Conservation (phyloP, 2,329 filamentous ascomycete genomes). For the Zelopaecilomyces penicillatus region DNA sequence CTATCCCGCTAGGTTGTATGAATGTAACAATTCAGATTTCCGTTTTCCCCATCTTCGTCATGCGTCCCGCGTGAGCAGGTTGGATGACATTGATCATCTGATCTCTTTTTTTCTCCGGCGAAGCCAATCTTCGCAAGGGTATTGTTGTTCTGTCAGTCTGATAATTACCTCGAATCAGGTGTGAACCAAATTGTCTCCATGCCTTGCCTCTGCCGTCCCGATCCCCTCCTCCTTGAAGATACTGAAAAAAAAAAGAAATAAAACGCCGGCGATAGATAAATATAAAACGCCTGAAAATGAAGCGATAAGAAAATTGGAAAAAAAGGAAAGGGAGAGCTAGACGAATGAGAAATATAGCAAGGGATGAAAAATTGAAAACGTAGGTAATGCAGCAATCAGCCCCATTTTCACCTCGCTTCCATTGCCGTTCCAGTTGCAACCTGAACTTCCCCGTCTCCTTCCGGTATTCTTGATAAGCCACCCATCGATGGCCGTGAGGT, state of each 20-base stretch:
- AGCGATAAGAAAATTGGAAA: conserved; percentile 5
- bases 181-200: no score
- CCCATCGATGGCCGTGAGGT: conserved; percentile 30
- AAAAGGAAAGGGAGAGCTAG: conserved; percentile 4
- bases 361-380: not conserved
- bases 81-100: not conserved
- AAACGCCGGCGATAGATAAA: not conserved
- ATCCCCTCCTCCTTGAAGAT: no score
- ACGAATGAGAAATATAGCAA: not conserved
- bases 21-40: not conserved
- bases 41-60: not conserved
- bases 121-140: not conserved
- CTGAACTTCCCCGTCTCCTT: conserved; percentile 46
- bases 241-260: no score
- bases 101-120: not conserved
- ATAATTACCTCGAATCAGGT: no score
- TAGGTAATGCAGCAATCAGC: not conserved
- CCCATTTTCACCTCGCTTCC: conserved; percentile 19
- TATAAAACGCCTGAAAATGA: conserved; percentile 9
- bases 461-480: conserved; percentile 46
- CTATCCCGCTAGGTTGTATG: no score
- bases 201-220: no score
- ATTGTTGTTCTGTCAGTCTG: no score
- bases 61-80: conserved; percentile 1
- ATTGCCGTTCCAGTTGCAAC: conserved; percentile 18